Evolutionary conservation across 2,329 filamentous ascomycete genomes (phyloP).

Genomic region (Pseudogymnoascus sp.): DNA sequence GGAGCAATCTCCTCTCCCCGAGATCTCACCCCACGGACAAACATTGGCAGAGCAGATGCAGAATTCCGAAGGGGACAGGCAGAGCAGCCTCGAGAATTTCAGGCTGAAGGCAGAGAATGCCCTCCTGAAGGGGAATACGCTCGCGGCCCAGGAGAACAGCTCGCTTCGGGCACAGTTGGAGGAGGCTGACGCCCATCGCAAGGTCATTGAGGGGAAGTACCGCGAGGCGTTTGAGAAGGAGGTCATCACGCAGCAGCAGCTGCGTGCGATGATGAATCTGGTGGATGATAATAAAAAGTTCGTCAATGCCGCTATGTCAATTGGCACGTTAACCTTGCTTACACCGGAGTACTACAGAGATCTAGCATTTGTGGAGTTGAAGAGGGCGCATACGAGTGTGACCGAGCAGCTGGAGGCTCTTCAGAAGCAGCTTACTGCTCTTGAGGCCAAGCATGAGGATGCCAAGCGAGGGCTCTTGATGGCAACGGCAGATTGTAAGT

Average conservation of each 20-base stretch:
- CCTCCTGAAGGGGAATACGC: constrained; percentile 46
- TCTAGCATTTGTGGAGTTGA: constrained; percentile 44
- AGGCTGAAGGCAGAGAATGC: constrained; percentile 55
- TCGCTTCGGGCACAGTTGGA: constrained; percentile 49
- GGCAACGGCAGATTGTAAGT: constrained; percentile 44
- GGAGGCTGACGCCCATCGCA: constrained; percentile 41
- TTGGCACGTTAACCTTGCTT: constrained; percentile 33
- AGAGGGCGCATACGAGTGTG: constrained; percentile 38
- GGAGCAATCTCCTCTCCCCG: constrained; percentile 36
- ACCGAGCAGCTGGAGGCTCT: constrained; percentile 41
- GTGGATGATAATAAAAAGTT: constrained; percentile 28
- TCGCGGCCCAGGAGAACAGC: constrained; percentile 46
- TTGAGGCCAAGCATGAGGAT: constrained; percentile 40
- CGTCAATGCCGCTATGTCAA: constrained; percentile 29
- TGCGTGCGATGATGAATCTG: constrained; percentile 47
- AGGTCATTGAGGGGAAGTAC: constrained; percentile 45
- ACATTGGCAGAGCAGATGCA: constrained; percentile 56
- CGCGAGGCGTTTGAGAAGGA: constrained; percentile 52
- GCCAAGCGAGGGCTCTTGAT: constrained; percentile 48
- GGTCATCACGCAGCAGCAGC: constrained; percentile 48
- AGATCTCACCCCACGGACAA: neutral
- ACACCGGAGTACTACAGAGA: constrained; percentile 42
- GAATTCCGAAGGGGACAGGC: constrained; percentile 30
- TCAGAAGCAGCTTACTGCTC: constrained; percentile 39
- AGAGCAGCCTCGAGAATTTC: constrained; percentile 39